These are phyloP conservation scores for Fusarium coffeatum DNA, from an alignment of 2,329 filamentous ascomycete species.

Conservation along the genomic window DNA sequence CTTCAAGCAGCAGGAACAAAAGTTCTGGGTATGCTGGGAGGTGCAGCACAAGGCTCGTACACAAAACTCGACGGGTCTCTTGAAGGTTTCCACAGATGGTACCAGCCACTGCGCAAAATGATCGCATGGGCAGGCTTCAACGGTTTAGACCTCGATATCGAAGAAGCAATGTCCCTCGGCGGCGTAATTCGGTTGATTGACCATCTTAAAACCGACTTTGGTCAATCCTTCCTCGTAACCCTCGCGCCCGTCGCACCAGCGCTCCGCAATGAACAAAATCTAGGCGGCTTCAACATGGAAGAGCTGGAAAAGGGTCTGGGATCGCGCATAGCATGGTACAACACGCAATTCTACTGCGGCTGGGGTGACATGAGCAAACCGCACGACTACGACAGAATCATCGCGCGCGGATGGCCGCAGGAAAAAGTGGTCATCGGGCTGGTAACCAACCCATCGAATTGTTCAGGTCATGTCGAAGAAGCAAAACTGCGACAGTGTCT, in stretches of 20 bases:
- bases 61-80: constrained; percentile 63
- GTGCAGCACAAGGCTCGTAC: constrained; percentile 80
- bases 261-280: constrained; percentile 64
- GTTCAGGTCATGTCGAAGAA: constrained; percentile 59
- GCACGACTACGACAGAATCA: constrained; percentile 57
- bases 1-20: constrained; percentile 79
- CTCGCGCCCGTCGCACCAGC: constrained; percentile 84
- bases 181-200: constrained; percentile 74
- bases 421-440: constrained; percentile 80
- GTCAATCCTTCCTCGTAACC: constrained; percentile 76
- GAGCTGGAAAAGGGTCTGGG: constrained; percentile 73
- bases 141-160: constrained; percentile 80
- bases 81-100: constrained; percentile 78
- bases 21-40: constrained; percentile 86
- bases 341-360: constrained; percentile 89
- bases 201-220: constrained; percentile 75
- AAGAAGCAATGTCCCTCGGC: constrained; percentile 75
- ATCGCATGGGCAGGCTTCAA: constrained; percentile 70
- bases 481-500: constrained; percentile 59
- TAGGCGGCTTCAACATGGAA: constrained; percentile 83
- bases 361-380: constrained; percentile 70
- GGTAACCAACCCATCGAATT: constrained; percentile 79
- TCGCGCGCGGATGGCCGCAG: constrained; percentile 74
- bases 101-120: constrained; percentile 72
- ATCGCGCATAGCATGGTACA: constrained; percentile 80